Conservation (phyloP, 805 yeast genomes). For the Priceomyces castillae region DNA sequence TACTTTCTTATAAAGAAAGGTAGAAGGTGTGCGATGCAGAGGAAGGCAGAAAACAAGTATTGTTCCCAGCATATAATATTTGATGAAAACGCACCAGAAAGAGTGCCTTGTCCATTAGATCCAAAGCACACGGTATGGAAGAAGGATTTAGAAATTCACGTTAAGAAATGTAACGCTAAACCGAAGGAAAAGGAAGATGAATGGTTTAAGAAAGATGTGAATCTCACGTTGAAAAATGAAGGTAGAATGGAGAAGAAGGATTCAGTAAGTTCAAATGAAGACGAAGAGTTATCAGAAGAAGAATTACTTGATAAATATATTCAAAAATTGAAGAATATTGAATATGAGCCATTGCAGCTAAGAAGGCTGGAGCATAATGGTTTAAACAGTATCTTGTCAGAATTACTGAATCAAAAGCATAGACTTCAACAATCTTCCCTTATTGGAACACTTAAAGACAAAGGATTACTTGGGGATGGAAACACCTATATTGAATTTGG, state of each 20-base stretch:
- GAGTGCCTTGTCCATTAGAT: slow-evolving; percentile 78
- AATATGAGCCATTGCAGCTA: slow-evolving; percentile 17
- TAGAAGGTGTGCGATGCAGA: slow-evolving; percentile 60
- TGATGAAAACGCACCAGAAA: slow-evolving; percentile 21
- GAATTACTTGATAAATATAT: slow-evolving; percentile 17
- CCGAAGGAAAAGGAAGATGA: slow-evolving; percentile 33
- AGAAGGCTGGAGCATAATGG: slow-evolving; percentile 26
- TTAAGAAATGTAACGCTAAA: slow-evolving; percentile 57
- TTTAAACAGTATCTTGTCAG: slow-evolving; percentile 40
- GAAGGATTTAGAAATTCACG: slow-evolving; percentile 52
- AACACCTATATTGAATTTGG: slow-evolving; percentile 72
- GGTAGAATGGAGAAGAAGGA: background rate
- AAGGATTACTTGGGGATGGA: slow-evolving; percentile 34
- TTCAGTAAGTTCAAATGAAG: background rate
- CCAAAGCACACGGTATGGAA: slow-evolving; percentile 72
- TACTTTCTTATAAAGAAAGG: slow-evolving; percentile 48
- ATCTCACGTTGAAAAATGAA: slow-evolving; percentile 25
- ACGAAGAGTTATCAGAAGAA: background rate
- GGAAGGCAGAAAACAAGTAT: slow-evolving; percentile 45
- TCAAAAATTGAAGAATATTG: slow-evolving; percentile 12
- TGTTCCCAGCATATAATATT: slow-evolving; percentile 62
- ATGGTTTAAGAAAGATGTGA: slow-evolving; percentile 54
- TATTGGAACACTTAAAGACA: slow-evolving; percentile 58
- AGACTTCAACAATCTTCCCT: slow-evolving; percentile 79
- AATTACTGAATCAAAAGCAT: slow-evolving; percentile 65